phyloP scores from a whole-genome alignment of 2,329 filamentous ascomycete genomes.

The Diaporthe sp. region DNA sequence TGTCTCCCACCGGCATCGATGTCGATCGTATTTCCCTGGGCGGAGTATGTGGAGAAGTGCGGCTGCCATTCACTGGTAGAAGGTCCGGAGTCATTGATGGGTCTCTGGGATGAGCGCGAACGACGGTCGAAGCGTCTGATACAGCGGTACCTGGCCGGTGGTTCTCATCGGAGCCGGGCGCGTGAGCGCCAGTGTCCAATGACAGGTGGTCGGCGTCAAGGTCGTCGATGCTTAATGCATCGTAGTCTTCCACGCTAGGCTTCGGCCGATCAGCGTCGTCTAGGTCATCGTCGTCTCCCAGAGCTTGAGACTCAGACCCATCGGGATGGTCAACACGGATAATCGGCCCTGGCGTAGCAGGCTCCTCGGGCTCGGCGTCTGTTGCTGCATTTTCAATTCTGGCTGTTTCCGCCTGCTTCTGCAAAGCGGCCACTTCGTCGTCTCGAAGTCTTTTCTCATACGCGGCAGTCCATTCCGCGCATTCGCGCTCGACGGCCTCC shows the following conservation, averaged over 20 bases:
- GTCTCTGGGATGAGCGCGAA: conserved; percentile 23
- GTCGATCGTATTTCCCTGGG: conserved; percentile 49
- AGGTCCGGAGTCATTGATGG: conserved; percentile 37
- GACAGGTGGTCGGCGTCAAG: conserved; percentile 33
- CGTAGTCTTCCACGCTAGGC: conserved; percentile 25
- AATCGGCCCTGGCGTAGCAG: conserved; percentile 22
- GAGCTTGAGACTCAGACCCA: not conserved
- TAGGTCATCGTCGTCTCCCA: not conserved
- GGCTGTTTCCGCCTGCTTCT: conserved; percentile 1
- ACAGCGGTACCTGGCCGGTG: conserved; percentile 20
- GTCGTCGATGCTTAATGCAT: conserved; percentile 10
- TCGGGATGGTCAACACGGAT: conserved; percentile 35
- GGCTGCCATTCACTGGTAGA: conserved; percentile 10
- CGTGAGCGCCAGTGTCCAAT: conserved; percentile 14
- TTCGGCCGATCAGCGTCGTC: conserved; percentile 23
- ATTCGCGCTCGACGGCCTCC: conserved; percentile 83
- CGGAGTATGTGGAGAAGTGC: conserved; percentile 37
- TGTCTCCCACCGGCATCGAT: conserved; percentile 60
- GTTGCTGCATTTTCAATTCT: not conserved
- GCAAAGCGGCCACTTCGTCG: conserved; percentile 64
- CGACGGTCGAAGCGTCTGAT: conserved; percentile 19
- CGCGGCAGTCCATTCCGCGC: conserved; percentile 83
- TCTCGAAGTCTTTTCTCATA: conserved; percentile 82
- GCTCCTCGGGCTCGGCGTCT: not conserved
- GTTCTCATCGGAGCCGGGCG: conserved; percentile 10